phyloP scores from a whole-genome alignment of 495 filamentous ascomycete genomes.

The Penicillium verhagenii region DNA sequence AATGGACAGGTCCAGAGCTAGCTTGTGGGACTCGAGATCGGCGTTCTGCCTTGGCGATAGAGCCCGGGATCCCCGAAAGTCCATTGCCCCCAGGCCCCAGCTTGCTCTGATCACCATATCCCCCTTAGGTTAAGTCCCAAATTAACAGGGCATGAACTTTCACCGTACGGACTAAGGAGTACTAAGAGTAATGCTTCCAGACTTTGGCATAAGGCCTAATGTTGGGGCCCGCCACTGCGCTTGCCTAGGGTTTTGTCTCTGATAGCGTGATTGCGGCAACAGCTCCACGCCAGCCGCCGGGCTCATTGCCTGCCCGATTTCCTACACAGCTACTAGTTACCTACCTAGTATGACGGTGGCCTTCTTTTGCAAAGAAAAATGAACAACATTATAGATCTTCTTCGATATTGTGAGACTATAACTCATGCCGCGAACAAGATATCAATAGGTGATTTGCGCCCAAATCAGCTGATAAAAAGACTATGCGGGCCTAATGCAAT shows the following conservation, averaged over 20 bases:
- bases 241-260: background rate
- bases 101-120: background rate
- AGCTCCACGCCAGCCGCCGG: background rate
- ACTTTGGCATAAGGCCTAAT: background rate
- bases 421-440: background rate
- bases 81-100: background rate
- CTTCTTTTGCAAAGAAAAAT: background rate
- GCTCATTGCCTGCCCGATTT: background rate
- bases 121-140: background rate
- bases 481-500: conserved; percentile 39
- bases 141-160: background rate
- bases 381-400: background rate
- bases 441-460: background rate
- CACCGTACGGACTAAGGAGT: background rate
- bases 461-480: conserved; percentile 36
- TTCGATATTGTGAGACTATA: background rate
- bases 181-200: background rate
- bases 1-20: background rate
- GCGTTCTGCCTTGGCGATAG: background rate
- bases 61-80: background rate
- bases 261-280: conserved; percentile 7
- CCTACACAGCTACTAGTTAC: background rate
- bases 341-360: background rate
- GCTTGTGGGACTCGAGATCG: background rate
- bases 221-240: background rate